These are phyloP conservation scores for Trichophyton schoenleinii DNA, from an alignment of 2,329 filamentous ascomycete genomes.

Conservation along the genomic window DNA sequence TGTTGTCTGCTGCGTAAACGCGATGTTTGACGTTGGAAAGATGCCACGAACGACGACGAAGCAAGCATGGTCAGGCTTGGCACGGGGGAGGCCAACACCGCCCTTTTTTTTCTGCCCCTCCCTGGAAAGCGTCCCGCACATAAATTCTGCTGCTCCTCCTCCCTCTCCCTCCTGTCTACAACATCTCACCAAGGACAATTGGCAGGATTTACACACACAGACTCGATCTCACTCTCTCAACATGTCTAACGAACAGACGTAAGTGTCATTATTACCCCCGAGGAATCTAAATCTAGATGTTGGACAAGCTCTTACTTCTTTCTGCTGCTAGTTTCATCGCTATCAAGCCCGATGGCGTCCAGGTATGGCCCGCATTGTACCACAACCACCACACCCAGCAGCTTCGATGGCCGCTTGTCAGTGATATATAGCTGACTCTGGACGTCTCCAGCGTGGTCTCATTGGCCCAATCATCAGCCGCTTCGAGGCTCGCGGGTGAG, in stretches of 20 bases:
- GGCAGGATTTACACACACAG: not conserved
- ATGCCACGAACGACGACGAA: not conserved
- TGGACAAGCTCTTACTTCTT: conserved; percentile 11
- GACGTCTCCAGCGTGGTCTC: conserved; percentile 65
- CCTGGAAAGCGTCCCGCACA: not conserved
- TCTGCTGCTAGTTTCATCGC: conserved; percentile 77
- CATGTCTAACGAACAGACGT: conserved; percentile 84
- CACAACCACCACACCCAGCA: not conserved
- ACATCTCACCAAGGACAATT: conserved; percentile 1
- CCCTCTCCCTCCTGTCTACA: not conserved
- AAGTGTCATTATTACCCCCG: conserved; percentile 31
- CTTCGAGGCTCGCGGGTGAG: conserved; percentile 91
- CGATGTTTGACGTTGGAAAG: not conserved
- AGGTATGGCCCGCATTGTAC: conserved; percentile 49
- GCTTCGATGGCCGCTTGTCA: not conserved
- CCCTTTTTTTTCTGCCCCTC: conserved; percentile 1
- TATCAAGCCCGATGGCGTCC: conserved; percentile 99
- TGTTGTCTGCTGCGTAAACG: not conserved
- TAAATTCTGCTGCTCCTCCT: conserved; percentile 28
- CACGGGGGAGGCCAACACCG: not conserved
- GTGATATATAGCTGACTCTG: not conserved
- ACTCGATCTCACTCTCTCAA: conserved; percentile 30
- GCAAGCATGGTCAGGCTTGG: not conserved
- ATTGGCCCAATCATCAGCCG: conserved; percentile 94
- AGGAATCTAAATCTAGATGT: not conserved